These are phyloP conservation scores for Plantago elongata DNA, from an alignment of 257 asterid species.

Conservation along the genomic window DNA sequence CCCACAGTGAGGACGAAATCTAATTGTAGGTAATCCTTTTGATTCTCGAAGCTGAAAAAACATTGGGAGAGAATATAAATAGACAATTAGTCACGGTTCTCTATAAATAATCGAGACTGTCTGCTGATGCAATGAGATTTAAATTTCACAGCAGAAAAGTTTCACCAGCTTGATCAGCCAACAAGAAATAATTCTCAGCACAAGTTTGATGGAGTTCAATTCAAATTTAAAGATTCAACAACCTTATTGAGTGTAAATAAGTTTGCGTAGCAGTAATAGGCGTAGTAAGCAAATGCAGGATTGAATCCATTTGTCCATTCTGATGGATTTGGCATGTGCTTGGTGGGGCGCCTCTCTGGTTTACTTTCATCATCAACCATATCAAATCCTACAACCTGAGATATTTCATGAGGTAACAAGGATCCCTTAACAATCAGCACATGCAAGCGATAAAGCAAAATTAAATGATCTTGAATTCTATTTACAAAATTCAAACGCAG, in stretches of 20 bases:
- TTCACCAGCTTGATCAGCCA: constrained; percentile 14
- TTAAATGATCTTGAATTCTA: not conserved
- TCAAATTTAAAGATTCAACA: constrained; percentile 16
- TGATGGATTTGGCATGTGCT: constrained; percentile 91
- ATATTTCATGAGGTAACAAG: constrained; percentile 11
- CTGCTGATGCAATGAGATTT: constrained; percentile 11
- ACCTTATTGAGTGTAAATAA: constrained; percentile 88
- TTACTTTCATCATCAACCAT: constrained; percentile 98
- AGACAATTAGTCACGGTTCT: constrained; percentile 7
- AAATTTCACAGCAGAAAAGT: constrained; percentile 15
- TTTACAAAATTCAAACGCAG: too few relatives aligned
- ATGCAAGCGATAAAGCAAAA: constrained; percentile 14
- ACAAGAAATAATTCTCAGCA: constrained; percentile 11
- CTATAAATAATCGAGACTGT: constrained; percentile 7
- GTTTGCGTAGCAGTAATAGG: constrained; percentile 94
- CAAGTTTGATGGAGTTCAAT: constrained; percentile 13
- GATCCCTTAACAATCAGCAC: constrained; percentile 6
- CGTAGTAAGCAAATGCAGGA: constrained; percentile 94
- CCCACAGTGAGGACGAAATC: constrained; percentile 96
- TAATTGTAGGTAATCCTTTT: constrained; percentile 77
- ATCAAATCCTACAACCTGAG: constrained; percentile 93
- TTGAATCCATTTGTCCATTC: constrained; percentile 91
- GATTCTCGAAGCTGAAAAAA: constrained; percentile 81
- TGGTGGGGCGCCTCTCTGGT: constrained; percentile 95
- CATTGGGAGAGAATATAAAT: constrained; percentile 9